Evolutionary conservation across 73 alveolate species (phyloP).

Genomic region (Paramecium biaurelia): DNA sequence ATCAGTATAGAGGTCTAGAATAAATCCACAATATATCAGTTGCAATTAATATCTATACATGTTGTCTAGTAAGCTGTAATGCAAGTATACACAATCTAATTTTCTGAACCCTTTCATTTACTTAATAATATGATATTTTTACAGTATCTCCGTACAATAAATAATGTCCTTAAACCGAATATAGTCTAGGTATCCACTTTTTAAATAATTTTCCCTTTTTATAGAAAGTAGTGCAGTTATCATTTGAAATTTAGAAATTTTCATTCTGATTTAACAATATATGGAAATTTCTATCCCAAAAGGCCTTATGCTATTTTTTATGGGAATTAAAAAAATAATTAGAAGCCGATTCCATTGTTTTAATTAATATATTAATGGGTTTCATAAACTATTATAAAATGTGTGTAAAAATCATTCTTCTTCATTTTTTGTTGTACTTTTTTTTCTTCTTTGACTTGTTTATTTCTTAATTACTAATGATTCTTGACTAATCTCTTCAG

Average conservation of each 20-base stretch:
- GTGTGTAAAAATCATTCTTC: not conserved
- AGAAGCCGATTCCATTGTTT: not conserved
- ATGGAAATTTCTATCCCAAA: not conserved
- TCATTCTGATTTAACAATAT: not conserved
- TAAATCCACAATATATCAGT: not conserved
- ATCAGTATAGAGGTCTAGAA: not conserved
- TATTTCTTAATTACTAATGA: not conserved
- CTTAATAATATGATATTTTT: not conserved
- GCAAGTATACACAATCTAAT: not conserved
- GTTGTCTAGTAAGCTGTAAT: not conserved
- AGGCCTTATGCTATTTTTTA: not conserved
- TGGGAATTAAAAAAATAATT: not conserved
- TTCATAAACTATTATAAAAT: not conserved
- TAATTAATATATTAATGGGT: not conserved
- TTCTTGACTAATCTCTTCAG: not conserved
- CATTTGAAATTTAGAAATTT: not conserved
- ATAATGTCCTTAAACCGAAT: not conserved
- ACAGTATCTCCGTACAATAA: constrained; percentile 8
- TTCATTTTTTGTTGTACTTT: not conserved
- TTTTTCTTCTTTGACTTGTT: not conserved
- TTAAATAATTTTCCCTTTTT: not conserved
- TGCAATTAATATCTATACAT: not conserved
- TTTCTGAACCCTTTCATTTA: constrained; percentile 3
- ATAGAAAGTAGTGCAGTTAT: not conserved
- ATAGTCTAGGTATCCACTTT: not conserved